Conservation (phyloP, 805 yeast species). For the Kazachstania psychrophila region DNA sequence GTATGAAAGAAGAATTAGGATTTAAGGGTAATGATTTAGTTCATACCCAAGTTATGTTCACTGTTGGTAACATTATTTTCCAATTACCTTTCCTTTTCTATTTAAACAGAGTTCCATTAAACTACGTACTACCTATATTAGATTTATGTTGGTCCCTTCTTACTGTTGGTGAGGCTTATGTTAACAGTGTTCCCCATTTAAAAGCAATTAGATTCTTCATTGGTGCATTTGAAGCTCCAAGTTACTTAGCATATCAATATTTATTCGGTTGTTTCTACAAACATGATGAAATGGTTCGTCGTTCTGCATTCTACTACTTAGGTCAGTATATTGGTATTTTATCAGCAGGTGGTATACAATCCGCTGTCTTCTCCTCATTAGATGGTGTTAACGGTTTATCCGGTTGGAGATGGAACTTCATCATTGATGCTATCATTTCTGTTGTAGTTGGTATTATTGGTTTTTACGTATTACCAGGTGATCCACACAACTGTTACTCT, state of each 20-base stretch:
- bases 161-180: constrained; percentile 43
- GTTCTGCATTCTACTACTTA: constrained; percentile 52
- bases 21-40: constrained; percentile 57
- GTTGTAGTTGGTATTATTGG: constrained; percentile 50
- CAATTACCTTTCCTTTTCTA: constrained; percentile 55
- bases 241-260: constrained; percentile 51
- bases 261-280: constrained; percentile 50
- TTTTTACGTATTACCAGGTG: constrained; percentile 52
- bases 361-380: constrained; percentile 40
- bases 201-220: constrained; percentile 53
- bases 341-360: constrained; percentile 55
- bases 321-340: constrained; percentile 57
- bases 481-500: constrained; percentile 49
- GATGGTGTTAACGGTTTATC: constrained; percentile 44
- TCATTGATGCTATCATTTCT: constrained; percentile 54
- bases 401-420: constrained; percentile 70
- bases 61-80: constrained; percentile 49
- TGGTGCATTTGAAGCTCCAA: constrained; percentile 56
- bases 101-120: constrained; percentile 45
- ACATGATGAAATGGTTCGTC: constrained; percentile 47
- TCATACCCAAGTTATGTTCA: constrained; percentile 48
- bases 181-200: constrained; percentile 38
- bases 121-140: constrained; percentile 36
- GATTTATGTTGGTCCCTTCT: constrained; percentile 56
- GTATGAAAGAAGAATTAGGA: constrained; percentile 47